These are phyloP conservation scores for Fusarium incarnatum DNA, from an alignment of 2,329 filamentous ascomycete genomes.

Conservation along the genomic window DNA sequence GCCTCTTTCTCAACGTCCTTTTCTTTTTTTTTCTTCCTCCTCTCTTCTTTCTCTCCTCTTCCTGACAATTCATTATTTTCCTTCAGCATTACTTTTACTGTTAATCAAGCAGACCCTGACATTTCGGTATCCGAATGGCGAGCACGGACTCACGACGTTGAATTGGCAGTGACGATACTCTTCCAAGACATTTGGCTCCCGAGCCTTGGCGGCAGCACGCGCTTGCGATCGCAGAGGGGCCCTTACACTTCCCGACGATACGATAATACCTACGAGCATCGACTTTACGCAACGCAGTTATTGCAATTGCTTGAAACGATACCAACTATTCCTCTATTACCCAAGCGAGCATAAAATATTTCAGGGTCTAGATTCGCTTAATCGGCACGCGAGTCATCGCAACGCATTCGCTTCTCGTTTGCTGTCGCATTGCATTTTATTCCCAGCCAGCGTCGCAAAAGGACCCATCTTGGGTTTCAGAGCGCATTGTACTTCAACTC, in stretches of 20 bases:
- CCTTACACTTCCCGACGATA: constrained; percentile 3
- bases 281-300: background rate
- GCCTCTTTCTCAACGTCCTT: constrained; percentile 11
- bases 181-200: constrained; percentile 36
- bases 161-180: constrained; percentile 11
- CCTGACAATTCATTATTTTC: background rate
- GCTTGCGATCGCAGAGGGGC: constrained; percentile 41
- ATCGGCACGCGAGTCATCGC: constrained; percentile 3
- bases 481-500: constrained; percentile 9
- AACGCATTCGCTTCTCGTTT: constrained; percentile 10
- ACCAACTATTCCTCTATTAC: background rate
- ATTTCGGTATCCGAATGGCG: background rate
- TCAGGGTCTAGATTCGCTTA: background rate
- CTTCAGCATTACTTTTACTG: background rate
- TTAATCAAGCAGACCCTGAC: background rate
- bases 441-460: constrained; percentile 35
- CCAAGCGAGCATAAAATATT: background rate
- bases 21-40: background rate
- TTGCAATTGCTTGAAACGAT: background rate
- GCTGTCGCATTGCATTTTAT: constrained; percentile 37
- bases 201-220: constrained; percentile 43
- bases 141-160: constrained; percentile 28
- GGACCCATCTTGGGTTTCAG: constrained; percentile 20
- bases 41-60: background rate
- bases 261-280: background rate